phyloP scores from a whole-genome alignment of 2,329 filamentous ascomycete species.

The Chaetothyriales sp. region DNA sequence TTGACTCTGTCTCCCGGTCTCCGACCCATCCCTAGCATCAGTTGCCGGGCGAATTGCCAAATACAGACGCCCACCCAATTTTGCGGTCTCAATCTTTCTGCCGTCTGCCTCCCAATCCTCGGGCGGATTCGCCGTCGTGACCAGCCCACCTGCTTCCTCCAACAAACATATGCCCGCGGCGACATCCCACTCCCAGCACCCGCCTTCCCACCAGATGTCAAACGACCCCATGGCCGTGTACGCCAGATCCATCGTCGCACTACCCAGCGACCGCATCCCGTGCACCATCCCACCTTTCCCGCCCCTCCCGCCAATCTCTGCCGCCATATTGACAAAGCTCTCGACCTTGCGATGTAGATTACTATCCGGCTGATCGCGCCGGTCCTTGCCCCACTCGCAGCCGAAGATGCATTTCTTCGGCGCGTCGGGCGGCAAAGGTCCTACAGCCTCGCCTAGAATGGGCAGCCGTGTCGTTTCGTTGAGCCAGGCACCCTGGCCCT shows the following conservation, averaged over 20 bases:
- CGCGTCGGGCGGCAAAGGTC: slow-evolving; percentile 49
- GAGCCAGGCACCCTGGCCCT: slow-evolving; percentile 54
- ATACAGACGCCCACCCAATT: slow-evolving; percentile 55
- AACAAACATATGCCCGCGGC: slow-evolving; percentile 62
- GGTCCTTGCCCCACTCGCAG: slow-evolving; percentile 70
- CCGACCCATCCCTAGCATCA: slow-evolving; percentile 35
- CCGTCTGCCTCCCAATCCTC: slow-evolving; percentile 38
- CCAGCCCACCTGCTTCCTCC: slow-evolving; percentile 57
- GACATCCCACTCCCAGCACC: slow-evolving; percentile 73
- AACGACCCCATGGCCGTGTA: slow-evolving; percentile 63
- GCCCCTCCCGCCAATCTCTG: slow-evolving; percentile 46
- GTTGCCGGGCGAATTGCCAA: slow-evolving; percentile 59
- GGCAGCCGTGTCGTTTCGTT: slow-evolving; percentile 52
- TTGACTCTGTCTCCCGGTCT: slow-evolving; percentile 53
- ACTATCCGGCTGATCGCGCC: slow-evolving; percentile 40
- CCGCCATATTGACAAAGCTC: slow-evolving; percentile 62
- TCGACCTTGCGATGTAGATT: slow-evolving; percentile 61
- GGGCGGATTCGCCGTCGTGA: slow-evolving; percentile 62
- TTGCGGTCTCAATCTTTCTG: slow-evolving; percentile 31
- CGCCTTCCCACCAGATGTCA: slow-evolving; percentile 74
- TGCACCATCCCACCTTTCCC: slow-evolving; percentile 69
- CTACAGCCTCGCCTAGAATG: slow-evolving; percentile 43
- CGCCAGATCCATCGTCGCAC: slow-evolving; percentile 59
- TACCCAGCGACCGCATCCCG: slow-evolving; percentile 57
- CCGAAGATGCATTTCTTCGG: slow-evolving; percentile 58